These are phyloP conservation scores for Coffea humblotiana DNA, from an alignment of 305 asterid species.

Conservation along the genomic window DNA sequence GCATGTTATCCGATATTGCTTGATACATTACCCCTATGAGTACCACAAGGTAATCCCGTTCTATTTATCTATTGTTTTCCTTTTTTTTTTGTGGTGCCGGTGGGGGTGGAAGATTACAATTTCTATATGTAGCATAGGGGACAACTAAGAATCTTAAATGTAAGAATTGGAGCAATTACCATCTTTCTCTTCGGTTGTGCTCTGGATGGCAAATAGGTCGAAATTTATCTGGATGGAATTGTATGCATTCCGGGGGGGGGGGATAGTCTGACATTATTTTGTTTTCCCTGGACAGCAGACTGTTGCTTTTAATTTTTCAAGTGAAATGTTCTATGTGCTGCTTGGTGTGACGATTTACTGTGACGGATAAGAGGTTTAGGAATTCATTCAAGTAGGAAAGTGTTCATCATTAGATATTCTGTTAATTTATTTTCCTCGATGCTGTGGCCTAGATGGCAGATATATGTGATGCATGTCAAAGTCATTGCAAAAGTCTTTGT, in stretches of 20 bases:
- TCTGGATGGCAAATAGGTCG: background rate
- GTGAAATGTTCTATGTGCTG: background rate
- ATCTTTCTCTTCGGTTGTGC: background rate
- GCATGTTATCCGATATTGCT: slow-evolving; percentile 53
- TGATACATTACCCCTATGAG: slow-evolving; percentile 44
- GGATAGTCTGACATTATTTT: no score
- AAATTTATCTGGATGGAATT: background rate
- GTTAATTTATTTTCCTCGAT: background rate
- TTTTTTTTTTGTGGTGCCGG: background rate
- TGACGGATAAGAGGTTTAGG: background rate
- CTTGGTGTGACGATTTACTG: background rate
- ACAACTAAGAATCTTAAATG: background rate
- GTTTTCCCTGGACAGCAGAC: background rate
- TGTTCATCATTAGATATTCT: background rate
- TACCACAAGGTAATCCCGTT: slow-evolving; percentile 48
- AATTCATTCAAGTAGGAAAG: background rate
- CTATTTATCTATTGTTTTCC: background rate
- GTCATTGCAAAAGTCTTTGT: background rate
- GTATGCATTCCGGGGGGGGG: background rate
- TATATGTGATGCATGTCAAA: background rate
- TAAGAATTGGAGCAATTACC: background rate
- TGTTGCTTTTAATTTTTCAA: background rate
- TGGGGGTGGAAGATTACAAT: no score
- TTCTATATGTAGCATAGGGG: background rate
- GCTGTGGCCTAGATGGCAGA: background rate